Percentiles rank a stretch among this genome's conserved stretches.
phyloP scores from a whole-genome alignment of 768 basidiomycete species.

The Daedalea quercina region DNA sequence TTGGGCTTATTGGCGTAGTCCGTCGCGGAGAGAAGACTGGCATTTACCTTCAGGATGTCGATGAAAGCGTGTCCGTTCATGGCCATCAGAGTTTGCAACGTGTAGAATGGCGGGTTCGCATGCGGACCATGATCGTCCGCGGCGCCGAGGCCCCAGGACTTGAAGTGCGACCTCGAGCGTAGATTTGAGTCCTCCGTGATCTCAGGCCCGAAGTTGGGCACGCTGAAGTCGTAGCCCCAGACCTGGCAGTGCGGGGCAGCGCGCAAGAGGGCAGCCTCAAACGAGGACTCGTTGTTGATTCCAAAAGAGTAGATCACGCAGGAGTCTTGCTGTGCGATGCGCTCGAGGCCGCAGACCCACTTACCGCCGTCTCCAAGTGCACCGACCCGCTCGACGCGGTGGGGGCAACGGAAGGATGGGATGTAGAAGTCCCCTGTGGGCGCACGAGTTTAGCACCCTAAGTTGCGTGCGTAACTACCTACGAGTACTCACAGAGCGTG shows the following conservation, averaged over 20 bases:
- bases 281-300: conserved; percentile 42
- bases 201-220: conserved; percentile 37
- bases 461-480: too few species aligned
- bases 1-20: not conserved
- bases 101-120: conserved; percentile 45
- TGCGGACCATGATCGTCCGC: conserved; percentile 36
- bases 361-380: conserved; percentile 48
- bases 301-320: conserved; percentile 46
- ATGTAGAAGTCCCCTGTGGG: conserved; percentile 47
- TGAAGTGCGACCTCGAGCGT: conserved; percentile 35
- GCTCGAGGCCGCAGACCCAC: conserved; percentile 43
- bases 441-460: not conserved
- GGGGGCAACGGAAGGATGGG: conserved; percentile 40
- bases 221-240: conserved; percentile 37
- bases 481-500: conserved; percentile 9
- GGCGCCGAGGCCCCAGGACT: conserved; percentile 25
- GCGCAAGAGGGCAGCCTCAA: conserved; percentile 38
- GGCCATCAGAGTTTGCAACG: conserved; percentile 53
- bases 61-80: conserved; percentile 61
- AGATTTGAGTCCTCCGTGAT: conserved; percentile 26
- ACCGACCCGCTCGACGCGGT: conserved; percentile 38
- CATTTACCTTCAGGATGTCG: conserved; percentile 50
- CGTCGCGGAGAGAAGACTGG: not conserved
- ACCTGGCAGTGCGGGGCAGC: conserved; percentile 31
- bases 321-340: conserved; percentile 31